A percentile compares a stretch with the other conserved stretches of the same genome.
phyloP scores from a whole-genome alignment of 148 eudicot genomes.

The Rhododendron williamsianum region DNA sequence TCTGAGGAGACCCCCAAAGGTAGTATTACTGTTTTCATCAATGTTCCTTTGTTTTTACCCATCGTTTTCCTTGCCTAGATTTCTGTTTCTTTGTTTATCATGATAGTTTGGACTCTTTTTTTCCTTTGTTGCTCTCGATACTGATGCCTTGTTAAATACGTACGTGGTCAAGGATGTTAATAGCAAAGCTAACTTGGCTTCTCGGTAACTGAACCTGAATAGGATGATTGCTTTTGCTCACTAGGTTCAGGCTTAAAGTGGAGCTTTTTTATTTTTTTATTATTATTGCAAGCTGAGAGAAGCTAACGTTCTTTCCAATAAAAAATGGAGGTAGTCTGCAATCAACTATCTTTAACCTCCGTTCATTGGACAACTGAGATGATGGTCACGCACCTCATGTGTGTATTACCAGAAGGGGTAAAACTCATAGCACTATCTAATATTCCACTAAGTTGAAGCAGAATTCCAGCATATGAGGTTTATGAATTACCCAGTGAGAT shows the following conservation, averaged over 20 bases:
- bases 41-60: background rate
- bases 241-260: background rate
- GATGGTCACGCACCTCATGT: background rate
- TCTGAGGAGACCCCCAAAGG: constrained; percentile 73
- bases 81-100: background rate
- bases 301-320: background rate
- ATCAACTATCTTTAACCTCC: background rate
- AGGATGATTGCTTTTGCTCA: background rate
- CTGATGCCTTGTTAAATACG: background rate
- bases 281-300: background rate
- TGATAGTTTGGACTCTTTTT: background rate
- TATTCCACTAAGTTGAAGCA: background rate
- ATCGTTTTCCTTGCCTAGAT: background rate
- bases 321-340: background rate
- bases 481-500: background rate
- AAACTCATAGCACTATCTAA: background rate
- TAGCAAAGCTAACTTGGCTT: background rate
- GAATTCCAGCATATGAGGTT: background rate
- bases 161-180: background rate
- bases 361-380: background rate
- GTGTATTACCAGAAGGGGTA: background rate
- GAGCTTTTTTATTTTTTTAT: background rate
- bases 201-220: background rate
- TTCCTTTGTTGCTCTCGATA: background rate
- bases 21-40: constrained; percentile 15